Conservation (phyloP, 345 rosid genomes). For the Gossypium longicalyx region DNA sequence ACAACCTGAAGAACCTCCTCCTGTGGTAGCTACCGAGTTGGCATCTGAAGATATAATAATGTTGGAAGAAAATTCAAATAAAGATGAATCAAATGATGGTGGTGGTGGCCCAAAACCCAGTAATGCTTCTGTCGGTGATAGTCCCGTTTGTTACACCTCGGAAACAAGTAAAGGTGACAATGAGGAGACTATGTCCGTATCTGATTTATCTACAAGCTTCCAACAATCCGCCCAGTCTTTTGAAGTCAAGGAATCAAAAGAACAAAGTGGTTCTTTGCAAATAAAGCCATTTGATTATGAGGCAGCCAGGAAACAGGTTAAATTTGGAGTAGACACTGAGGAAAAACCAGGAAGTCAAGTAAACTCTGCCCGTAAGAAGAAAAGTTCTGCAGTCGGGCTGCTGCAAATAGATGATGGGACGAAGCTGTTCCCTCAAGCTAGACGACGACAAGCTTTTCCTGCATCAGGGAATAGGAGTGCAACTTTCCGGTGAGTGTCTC, state of each 20-base stretch:
- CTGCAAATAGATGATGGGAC: constrained; percentile 33
- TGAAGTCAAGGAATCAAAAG: constrained; percentile 21
- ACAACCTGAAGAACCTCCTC: constrained; percentile 25
- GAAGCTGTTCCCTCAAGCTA: constrained; percentile 34
- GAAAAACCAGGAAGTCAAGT: constrained; percentile 3
- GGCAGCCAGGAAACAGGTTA: constrained; percentile 45
- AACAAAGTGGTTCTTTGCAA: constrained; percentile 29
- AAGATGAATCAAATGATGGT: constrained; percentile 12
- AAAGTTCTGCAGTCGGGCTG: constrained; percentile 13
- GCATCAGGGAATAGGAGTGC: constrained; percentile 59
- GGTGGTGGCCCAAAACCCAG: constrained; percentile 18
- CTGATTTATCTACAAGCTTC: constrained; percentile 56
- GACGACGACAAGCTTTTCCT: constrained; percentile 56
- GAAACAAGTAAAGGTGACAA: constrained; percentile 33
- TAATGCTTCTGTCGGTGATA: background rate
- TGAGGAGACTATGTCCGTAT: constrained; percentile 33
- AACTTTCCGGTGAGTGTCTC: constrained; percentile 40
- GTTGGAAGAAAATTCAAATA: constrained; percentile 37
- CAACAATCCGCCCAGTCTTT: constrained; percentile 41
- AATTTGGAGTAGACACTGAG: constrained; percentile 23
- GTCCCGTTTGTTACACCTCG: constrained; percentile 9
- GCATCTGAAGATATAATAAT: constrained; percentile 36
- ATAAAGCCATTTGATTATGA: constrained; percentile 61
- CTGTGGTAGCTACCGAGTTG: constrained; percentile 22
- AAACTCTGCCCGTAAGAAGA: constrained; percentile 21